Evolutionary conservation across 2,329 filamentous ascomycete species (phyloP).

Genomic region (Diplocarpon mali): DNA sequence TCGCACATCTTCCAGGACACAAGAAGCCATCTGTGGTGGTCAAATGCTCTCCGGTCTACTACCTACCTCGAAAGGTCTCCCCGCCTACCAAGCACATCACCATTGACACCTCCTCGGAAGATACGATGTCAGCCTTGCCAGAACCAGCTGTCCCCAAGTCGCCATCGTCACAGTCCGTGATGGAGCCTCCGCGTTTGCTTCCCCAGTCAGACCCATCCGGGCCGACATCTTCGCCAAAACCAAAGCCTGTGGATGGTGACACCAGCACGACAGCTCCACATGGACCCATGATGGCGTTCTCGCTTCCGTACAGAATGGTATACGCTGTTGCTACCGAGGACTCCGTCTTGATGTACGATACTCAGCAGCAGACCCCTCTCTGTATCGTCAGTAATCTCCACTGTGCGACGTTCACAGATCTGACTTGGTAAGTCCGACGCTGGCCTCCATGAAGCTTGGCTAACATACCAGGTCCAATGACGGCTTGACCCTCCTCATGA

Average conservation of each 20-base stretch:
- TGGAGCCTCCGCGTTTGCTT: conserved; percentile 67
- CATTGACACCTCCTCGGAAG: conserved; percentile 88
- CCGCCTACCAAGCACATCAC: conserved; percentile 78
- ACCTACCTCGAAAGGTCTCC: conserved; percentile 60
- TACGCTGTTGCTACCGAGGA: conserved; percentile 97
- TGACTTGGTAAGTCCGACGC: conserved; percentile 67
- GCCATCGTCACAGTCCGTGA: conserved; percentile 46
- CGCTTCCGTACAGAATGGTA: conserved; percentile 82
- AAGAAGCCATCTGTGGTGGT: conserved; percentile 97
- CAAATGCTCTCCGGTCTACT: conserved; percentile 83
- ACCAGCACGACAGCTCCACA: conserved; percentile 36
- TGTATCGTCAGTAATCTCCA: conserved; percentile 95
- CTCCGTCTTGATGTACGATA: conserved; percentile 89
- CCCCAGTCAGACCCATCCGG: conserved; percentile 39
- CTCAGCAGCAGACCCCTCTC: conserved; percentile 86
- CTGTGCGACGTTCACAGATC: conserved; percentile 92
- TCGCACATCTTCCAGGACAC: conserved; percentile 89
- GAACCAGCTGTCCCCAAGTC: conserved; percentile 56
- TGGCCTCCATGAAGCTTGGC: not conserved
- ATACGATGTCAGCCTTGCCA: conserved; percentile 71
- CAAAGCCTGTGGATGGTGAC: conserved; percentile 32
- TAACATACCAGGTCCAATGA: conserved; percentile 53
- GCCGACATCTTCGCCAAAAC: conserved; percentile 39
- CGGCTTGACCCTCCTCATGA: conserved; percentile 73
- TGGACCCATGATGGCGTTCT: conserved; percentile 62